These are phyloP conservation scores for Geoglossum glabrum DNA, from an alignment of 495 filamentous ascomycete species.

Conservation along the genomic window DNA sequence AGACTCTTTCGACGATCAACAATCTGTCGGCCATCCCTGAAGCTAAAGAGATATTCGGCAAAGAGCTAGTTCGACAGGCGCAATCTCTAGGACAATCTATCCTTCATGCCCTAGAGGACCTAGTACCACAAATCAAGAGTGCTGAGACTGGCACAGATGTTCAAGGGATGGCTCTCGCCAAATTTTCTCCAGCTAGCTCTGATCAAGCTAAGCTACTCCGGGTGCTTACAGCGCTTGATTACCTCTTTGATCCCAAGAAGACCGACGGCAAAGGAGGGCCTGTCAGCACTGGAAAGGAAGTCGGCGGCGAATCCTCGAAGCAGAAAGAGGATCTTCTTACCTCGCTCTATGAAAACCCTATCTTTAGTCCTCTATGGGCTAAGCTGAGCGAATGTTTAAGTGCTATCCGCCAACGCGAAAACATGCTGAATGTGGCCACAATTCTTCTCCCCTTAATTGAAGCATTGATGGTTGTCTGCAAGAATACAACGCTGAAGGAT, in stretches of 20 bases:
- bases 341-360: slow-evolving; percentile 71
- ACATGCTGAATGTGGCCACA: slow-evolving; percentile 89
- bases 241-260: slow-evolving; percentile 66
- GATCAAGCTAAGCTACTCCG: slow-evolving; percentile 90
- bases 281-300: slow-evolving; percentile 34
- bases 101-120: slow-evolving; percentile 59
- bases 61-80: slow-evolving; percentile 73
- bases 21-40: slow-evolving; percentile 86
- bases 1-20: slow-evolving; percentile 92
- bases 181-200: slow-evolving; percentile 87
- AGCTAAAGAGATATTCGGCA: slow-evolving; percentile 75
- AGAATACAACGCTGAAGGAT: slow-evolving; percentile 73
- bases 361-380: slow-evolving; percentile 77
- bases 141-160: slow-evolving; percentile 82
- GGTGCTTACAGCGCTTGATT: slow-evolving; percentile 86
- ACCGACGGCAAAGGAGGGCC: slow-evolving; percentile 34
- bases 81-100: slow-evolving; percentile 68
- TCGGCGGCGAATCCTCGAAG: slow-evolving; percentile 27
- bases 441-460: slow-evolving; percentile 89
- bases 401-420: slow-evolving; percentile 74
- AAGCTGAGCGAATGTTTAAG: slow-evolving; percentile 83
- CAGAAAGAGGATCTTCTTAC: slow-evolving; percentile 67
- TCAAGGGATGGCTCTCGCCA: slow-evolving; percentile 79
- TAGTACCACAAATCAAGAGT: slow-evolving; percentile 71
- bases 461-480: slow-evolving; percentile 96